phyloP scores from a whole-genome alignment of 2,329 filamentous ascomycete species.

The Penicillium psychrosexuale region DNA sequence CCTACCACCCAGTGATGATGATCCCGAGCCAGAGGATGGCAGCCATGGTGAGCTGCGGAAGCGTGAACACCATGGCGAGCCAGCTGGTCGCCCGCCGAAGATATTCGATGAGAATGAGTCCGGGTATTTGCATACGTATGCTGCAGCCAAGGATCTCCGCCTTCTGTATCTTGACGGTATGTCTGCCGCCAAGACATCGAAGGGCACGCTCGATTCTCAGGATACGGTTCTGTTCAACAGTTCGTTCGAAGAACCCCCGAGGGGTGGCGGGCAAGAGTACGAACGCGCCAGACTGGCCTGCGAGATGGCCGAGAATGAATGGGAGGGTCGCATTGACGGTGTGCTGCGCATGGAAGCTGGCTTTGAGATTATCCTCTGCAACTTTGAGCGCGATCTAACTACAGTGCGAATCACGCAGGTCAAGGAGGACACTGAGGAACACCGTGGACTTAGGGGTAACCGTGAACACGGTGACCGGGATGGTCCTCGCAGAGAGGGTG shows the following conservation, averaged over 20 bases:
- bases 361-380: slow-evolving; percentile 68
- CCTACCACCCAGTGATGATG: not conserved
- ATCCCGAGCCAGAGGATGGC: not conserved
- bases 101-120: not conserved
- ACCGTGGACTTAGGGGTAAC: not conserved
- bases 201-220: slow-evolving; percentile 67
- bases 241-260: slow-evolving; percentile 8
- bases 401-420: slow-evolving; percentile 33
- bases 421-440: slow-evolving; percentile 5
- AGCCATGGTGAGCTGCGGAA: slow-evolving; percentile 4
- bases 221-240: slow-evolving; percentile 57
- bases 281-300: slow-evolving; percentile 58
- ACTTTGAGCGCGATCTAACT: slow-evolving; percentile 51
- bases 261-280: slow-evolving; percentile 39
- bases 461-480: not conserved
- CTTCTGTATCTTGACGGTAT: slow-evolving; percentile 70
- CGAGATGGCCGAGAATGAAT: slow-evolving; percentile 49
- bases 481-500: not conserved
- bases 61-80: slow-evolving; percentile 2
- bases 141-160: slow-evolving; percentile 54
- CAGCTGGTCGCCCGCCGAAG: not conserved
- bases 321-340: slow-evolving; percentile 57
- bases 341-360: slow-evolving; percentile 66
- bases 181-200: slow-evolving; percentile 61
- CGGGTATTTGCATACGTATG: slow-evolving; percentile 67